These are phyloP conservation scores for Alectoria sarmentosa DNA, from an alignment of 495 filamentous ascomycete genomes.

Conservation along the genomic window DNA sequence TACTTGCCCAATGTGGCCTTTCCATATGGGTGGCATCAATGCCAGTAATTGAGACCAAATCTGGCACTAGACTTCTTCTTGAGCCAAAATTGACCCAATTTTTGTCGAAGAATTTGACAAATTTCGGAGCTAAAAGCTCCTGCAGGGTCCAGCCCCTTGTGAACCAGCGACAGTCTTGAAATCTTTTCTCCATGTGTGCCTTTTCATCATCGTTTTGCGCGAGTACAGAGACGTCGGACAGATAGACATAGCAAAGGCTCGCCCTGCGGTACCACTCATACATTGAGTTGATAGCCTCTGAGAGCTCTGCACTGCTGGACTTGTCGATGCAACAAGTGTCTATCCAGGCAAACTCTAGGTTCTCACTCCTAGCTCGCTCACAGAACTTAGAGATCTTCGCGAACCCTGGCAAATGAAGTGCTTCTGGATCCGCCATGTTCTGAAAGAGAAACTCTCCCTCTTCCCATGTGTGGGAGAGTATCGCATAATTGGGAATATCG, in stretches of 20 bases:
- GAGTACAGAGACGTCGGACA: slow-evolving; percentile 28
- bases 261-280: slow-evolving; percentile 32
- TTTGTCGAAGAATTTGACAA: too few relatives aligned
- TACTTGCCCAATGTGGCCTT: too few relatives aligned
- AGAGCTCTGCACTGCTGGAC: slow-evolving; percentile 33
- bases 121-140: slow-evolving; percentile 33
- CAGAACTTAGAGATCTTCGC: slow-evolving; percentile 28
- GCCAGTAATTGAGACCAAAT: too few relatives aligned
- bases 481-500: slow-evolving; percentile 25
- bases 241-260: slow-evolving; percentile 29
- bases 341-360: slow-evolving; percentile 33
- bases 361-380: slow-evolving; percentile 24
- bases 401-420: slow-evolving; percentile 29
- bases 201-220: too few relatives aligned
- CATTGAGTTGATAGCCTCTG: slow-evolving; percentile 27
- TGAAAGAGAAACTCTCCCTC: slow-evolving; percentile 20
- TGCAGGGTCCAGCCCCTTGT: slow-evolving; percentile 39
- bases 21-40: too few relatives aligned
- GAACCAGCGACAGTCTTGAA: slow-evolving; percentile 37
- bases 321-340: slow-evolving; percentile 41
- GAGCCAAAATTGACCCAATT: too few relatives aligned
- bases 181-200: too few relatives aligned
- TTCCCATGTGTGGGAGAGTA: slow-evolving; percentile 28
- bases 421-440: slow-evolving; percentile 22
- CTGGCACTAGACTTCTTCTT: too few relatives aligned